These are phyloP conservation scores for Scorias spongiosa DNA, from an alignment of 2,329 filamentous ascomycete genomes.

Conservation along the genomic window DNA sequence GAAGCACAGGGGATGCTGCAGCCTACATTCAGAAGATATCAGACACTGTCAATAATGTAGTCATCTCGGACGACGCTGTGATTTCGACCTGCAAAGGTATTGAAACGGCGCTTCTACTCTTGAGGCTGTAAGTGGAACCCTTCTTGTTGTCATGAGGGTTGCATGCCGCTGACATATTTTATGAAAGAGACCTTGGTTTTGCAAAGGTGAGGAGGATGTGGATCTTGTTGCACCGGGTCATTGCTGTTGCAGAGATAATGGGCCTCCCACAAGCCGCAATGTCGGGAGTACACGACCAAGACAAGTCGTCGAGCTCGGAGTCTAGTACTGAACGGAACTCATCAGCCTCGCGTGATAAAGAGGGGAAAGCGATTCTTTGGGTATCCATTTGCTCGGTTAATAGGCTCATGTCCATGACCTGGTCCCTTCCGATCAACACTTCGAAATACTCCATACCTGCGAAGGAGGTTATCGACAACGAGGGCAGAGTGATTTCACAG, in stretches of 20 bases:
- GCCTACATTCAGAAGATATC: conserved; percentile 12
- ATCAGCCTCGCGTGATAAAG: not conserved
- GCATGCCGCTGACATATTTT: not conserved
- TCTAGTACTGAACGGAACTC: conserved; percentile 3
- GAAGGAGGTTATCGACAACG: conserved; percentile 5
- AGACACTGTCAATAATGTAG: conserved; percentile 13
- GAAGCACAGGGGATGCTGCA: conserved; percentile 1
- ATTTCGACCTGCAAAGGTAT: conserved; percentile 19
- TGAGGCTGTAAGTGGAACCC: conserved; percentile 20
- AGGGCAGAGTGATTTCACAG: conserved; percentile 11
- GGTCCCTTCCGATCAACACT: conserved; percentile 23
- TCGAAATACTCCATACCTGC: conserved; percentile 8
- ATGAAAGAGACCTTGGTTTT: conserved; percentile 17
- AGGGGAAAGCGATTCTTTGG: conserved; percentile 18
- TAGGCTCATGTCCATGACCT: conserved; percentile 18
- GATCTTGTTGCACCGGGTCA: conserved; percentile 22
- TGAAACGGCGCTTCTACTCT: conserved; percentile 19
- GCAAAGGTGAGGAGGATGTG: conserved; percentile 23
- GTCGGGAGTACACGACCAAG: not conserved
- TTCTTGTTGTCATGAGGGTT: not conserved
- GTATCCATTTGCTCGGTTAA: conserved; percentile 20
- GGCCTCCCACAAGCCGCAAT: conserved; percentile 17
- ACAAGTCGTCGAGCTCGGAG: not conserved
- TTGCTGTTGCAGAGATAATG: conserved; percentile 25
- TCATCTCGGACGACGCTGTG: conserved; percentile 19